Conservation (phyloP, 2,329 filamentous ascomycete species). For the Fusarium sp. region DNA sequence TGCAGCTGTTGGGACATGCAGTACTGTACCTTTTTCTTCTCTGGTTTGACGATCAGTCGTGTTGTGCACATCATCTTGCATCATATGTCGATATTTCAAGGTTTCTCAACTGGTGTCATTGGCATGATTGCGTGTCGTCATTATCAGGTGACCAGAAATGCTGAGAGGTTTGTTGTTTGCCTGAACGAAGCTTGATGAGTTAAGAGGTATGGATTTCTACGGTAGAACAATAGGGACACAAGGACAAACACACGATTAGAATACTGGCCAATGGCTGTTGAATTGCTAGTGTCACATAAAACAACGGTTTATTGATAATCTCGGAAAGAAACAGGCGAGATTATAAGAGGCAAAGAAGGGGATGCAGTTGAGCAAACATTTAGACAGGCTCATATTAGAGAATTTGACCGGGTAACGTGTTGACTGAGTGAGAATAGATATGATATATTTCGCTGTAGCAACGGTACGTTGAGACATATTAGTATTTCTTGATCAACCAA, state of each 20-base stretch:
- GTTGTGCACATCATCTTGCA: slow-evolving; percentile 26
- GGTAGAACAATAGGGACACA: not conserved
- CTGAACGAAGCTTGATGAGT: slow-evolving; percentile 1
- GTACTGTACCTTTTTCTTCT: not conserved
- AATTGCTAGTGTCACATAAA: not conserved
- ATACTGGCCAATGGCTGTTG: not conserved
- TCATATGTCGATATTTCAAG: slow-evolving; percentile 10
- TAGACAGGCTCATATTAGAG: slow-evolving; percentile 1
- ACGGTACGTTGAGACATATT: not conserved
- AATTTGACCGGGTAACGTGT: not conserved
- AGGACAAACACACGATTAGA: not conserved
- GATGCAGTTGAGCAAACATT: slow-evolving; percentile 15
- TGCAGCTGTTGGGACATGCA: slow-evolving; percentile 9
- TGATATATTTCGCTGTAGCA: not conserved
- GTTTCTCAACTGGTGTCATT: slow-evolving; percentile 5
- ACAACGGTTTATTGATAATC: not conserved
- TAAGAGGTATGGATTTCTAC: not conserved
- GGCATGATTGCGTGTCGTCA: slow-evolving; percentile 15
- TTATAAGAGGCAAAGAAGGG: slow-evolving; percentile 1
- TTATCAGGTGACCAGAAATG: slow-evolving; percentile 25
- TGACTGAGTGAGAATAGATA: not conserved
- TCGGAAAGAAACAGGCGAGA: not conserved
- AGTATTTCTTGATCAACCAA: no score
- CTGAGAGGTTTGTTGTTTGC: not conserved
- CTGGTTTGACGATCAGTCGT: slow-evolving; percentile 2